Conservation (phyloP, 2,329 filamentous ascomycete species). For the Paraconiothyrium sp. region DNA sequence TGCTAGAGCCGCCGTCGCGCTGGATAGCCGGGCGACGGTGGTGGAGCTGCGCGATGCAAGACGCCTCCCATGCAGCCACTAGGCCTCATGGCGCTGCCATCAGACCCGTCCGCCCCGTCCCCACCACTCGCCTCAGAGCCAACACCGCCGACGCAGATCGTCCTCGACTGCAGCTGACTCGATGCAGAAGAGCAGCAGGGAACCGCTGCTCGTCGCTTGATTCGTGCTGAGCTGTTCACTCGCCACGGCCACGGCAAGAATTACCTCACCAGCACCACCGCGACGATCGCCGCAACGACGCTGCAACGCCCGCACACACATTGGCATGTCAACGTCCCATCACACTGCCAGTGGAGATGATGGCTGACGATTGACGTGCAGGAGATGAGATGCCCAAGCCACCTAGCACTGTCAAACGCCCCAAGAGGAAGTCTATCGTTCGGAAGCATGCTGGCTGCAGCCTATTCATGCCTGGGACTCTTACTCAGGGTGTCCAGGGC, state of each 20-base stretch:
- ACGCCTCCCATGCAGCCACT: constrained; percentile 30
- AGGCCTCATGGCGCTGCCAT: constrained; percentile 36
- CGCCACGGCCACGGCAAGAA: constrained; percentile 19
- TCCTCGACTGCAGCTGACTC: constrained; percentile 44
- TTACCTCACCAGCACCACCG: constrained; percentile 34
- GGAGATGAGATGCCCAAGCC: constrained; percentile 30
- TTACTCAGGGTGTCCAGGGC: constrained; percentile 12
- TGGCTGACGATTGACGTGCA: constrained; percentile 34
- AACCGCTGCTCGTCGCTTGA: constrained; percentile 34
- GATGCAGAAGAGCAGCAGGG: constrained; percentile 36
- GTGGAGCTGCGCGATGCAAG: constrained; percentile 39
- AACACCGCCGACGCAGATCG: constrained; percentile 36
- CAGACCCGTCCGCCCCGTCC: constrained; percentile 34
- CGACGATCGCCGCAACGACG: constrained; percentile 19
- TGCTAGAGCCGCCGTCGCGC: constrained; percentile 22
- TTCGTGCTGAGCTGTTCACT: constrained; percentile 31
- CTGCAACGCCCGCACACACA: constrained; percentile 25
- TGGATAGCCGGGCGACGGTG: constrained; percentile 30
- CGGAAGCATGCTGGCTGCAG: constrained; percentile 22
- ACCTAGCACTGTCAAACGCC: constrained; percentile 18
- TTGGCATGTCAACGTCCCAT: constrained; percentile 44
- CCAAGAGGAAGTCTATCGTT: constrained; percentile 25
- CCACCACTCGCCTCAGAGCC: constrained; percentile 33
- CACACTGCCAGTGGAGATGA: constrained; percentile 27
- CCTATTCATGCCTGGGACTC: constrained; percentile 16